Percentiles rank a stretch among this genome's conserved stretches.
Conservation (phyloP, 306 rosid species). For the Parietaria judaica region DNA sequence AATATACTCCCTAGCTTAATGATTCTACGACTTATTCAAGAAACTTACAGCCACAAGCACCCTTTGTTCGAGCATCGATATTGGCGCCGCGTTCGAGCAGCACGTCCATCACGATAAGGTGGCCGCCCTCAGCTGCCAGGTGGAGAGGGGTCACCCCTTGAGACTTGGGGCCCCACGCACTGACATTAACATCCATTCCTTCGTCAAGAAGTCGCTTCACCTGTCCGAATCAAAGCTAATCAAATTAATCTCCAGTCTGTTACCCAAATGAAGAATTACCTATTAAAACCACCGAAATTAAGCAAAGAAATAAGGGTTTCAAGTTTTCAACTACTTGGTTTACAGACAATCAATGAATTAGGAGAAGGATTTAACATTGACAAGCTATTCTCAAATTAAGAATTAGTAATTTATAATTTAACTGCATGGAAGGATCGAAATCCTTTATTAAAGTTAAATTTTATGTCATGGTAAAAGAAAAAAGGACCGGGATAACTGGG, state of each 20-base stretch:
- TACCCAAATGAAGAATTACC: background rate
- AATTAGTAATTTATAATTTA: no score
- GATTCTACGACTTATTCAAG: background rate
- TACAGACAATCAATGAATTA: no score
- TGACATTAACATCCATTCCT: conserved; percentile 86
- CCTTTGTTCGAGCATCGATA: conserved; percentile 92
- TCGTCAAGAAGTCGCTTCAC: conserved; percentile 70
- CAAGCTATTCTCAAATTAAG: no score
- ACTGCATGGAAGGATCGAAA: no score
- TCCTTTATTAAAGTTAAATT: no score
- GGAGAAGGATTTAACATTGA: no score
- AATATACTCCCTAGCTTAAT: no score
- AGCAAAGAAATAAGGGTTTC: no score
- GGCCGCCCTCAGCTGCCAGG: conserved; percentile 98
- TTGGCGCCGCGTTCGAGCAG: conserved; percentile 92
- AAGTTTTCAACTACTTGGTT: no score
- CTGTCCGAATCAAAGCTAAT: conserved; percentile 27
- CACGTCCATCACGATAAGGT: conserved; percentile 82
- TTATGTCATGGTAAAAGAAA: no score
- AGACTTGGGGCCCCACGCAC: conserved; percentile 85
- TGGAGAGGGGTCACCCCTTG: conserved; percentile 92
- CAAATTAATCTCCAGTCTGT: background rate
- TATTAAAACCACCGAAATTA: no score
- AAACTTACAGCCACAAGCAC: conserved; percentile 89
- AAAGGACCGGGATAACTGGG: no score